Percentiles rank a stretch among this genome's conserved stretches.
Conservation (phyloP, 2,329 filamentous ascomycete species). For the Aspergillus nomiae region DNA sequence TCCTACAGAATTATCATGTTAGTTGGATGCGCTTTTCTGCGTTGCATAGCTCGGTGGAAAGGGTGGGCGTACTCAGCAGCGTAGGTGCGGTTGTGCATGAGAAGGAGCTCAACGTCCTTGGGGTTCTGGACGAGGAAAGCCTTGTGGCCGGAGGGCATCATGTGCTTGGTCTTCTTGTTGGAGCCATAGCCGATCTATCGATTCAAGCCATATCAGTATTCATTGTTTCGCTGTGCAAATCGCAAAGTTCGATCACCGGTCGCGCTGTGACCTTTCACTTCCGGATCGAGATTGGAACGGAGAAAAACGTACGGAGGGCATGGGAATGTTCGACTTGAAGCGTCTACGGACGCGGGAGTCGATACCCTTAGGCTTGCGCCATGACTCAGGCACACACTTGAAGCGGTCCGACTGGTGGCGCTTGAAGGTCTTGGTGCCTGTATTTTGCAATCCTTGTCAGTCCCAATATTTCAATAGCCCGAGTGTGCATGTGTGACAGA, state of each 20-base stretch:
- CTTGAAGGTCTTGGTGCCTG: conserved; percentile 87
- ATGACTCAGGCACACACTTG: conserved; percentile 85
- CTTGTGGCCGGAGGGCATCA: conserved; percentile 99
- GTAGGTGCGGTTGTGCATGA: conserved; percentile 99
- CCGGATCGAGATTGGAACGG: background rate
- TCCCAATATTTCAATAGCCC: background rate
- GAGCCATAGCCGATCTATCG: conserved; percentile 93
- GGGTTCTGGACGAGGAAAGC: conserved; percentile 98
- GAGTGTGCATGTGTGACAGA: background rate
- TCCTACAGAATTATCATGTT: conserved; percentile 58
- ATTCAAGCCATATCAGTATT: conserved; percentile 7
- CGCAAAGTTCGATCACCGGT: background rate
- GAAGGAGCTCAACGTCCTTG: conserved; percentile 92
- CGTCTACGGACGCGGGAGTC: conserved; percentile 96
- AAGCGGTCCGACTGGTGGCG: conserved; percentile 98
- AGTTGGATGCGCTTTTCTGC: background rate
- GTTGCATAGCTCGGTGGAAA: background rate
- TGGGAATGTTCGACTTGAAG: conserved; percentile 92
- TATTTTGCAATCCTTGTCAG: background rate
- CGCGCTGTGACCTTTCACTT: background rate
- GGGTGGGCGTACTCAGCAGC: conserved; percentile 81
- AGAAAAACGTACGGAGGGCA: conserved; percentile 85
- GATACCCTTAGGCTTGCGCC: conserved; percentile 99
- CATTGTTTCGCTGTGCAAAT: background rate
- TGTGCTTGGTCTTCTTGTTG: conserved; percentile 99